Evolutionary conservation across 495 filamentous ascomycete species (phyloP), one percentile per base, ranked within the genome.

Genomic region (Clohesyomyces aquaticus): DNA sequence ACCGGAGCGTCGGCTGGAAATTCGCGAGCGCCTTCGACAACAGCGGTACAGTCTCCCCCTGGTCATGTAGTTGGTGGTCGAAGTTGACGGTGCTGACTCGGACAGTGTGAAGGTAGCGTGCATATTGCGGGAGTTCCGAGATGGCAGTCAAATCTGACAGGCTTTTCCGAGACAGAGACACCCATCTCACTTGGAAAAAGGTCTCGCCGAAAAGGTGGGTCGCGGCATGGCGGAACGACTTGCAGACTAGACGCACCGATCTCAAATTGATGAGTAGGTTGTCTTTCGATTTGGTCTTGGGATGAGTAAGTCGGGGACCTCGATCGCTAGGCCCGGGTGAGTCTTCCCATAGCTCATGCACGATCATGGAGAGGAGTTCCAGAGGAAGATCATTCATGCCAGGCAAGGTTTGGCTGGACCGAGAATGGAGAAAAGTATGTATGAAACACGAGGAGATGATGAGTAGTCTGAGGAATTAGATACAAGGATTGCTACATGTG

Each of bases 331-430:
- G 14, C 1, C 16, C 3, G 6, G 55, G 41, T 14, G 59, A 27
- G 38, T 63, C 59, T 52, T 55, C 50, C 59, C 59, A 63, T 3
- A 63, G 59, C 41, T 63, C 49, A 1, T 63, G 38, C 6, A 63
- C 54, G 41, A 63, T 55, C 49, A 63, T 63, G 12, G 41, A 45
- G 12, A 63, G 51, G 25, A 63, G 38, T 47, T 63, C 59, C 12
- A 48, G n/a, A 6, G 59, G 59, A 10, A 63, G 51, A 22, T 45
- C 41, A 21, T 63, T 42, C 59, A 63, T 63, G 25, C 10, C 55
- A 25, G 14, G 8, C 10, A 19, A 45, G 47, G 23, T 19, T 11
- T 16, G 27, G 28, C 22, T 1, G 19, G n/a, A 21, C 25, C 54
- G 54, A 27, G 14, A 43, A 45, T 21, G 45, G 35, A 18, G 25